Conservation (phyloP, 768 basidiomycete species). For the Rickenella mellea region DNA sequence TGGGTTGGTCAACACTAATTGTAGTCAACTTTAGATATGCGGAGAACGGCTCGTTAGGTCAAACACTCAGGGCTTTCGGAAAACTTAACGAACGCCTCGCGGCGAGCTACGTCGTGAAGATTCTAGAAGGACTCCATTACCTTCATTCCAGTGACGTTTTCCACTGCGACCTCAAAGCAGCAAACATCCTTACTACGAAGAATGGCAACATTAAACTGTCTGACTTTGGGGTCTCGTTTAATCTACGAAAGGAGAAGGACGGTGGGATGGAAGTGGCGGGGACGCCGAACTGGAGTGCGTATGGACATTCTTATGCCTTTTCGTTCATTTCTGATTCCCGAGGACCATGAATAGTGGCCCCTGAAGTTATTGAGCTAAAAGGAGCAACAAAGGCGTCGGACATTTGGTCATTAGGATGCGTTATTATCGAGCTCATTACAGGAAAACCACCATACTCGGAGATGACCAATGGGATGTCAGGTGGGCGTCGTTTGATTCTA, state of each 20-base stretch:
- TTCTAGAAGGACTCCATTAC: slow-evolving; percentile 33
- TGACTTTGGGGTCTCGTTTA: slow-evolving; percentile 37
- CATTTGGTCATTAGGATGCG: slow-evolving; percentile 34
- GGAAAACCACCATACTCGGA: slow-evolving; percentile 33
- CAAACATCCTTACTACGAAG: slow-evolving; percentile 36
- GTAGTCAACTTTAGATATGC: slow-evolving; percentile 22
- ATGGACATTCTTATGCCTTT: background rate
- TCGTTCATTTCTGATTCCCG: too few species aligned
- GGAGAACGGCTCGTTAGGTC: slow-evolving; percentile 33
- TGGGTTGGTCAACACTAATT: slow-evolving; percentile 27
- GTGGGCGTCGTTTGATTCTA: slow-evolving; percentile 11
- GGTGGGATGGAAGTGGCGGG: slow-evolving; percentile 25
- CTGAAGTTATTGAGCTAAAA: slow-evolving; percentile 31
- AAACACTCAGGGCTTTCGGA: slow-evolving; percentile 31
- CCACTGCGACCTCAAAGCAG: slow-evolving; percentile 37
- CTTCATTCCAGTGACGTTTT: slow-evolving; percentile 27
- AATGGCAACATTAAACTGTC: slow-evolving; percentile 35
- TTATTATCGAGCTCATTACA: slow-evolving; percentile 32
- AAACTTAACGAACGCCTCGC: slow-evolving; percentile 31
- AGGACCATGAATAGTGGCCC: slow-evolving; percentile 25
- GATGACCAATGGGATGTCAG: slow-evolving; percentile 24
- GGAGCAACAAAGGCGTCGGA: slow-evolving; percentile 25
- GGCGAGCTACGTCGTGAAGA: slow-evolving; percentile 33
- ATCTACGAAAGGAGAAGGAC: slow-evolving; percentile 20
- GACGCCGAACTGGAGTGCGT: slow-evolving; percentile 38